Evolutionary conservation across 202 grass and related monocot species (phyloP), one percentile per base, ranked within the genome.

Genomic region (Carex arenaria): DNA sequence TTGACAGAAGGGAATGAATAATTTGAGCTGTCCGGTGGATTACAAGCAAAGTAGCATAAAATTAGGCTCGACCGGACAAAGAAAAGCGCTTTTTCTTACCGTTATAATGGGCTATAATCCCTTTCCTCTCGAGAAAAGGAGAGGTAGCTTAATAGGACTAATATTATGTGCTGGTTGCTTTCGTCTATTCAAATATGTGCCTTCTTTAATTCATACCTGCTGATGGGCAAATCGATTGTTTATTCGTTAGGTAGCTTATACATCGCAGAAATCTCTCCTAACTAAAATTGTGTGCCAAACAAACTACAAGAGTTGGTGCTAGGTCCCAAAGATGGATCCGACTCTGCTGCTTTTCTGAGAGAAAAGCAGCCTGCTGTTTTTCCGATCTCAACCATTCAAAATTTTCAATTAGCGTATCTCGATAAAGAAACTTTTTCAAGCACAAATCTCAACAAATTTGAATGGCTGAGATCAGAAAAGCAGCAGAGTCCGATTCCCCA

Each of bases 221-320:
- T 69, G 23, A 69, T 36, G 62, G 19, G 51, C 23, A 54, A 53
- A 54, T 12, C 80, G 5, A 82, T 54, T 32, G 7, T 54, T 53
- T 82, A 82, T 55, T 69, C 45, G 38, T 82, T 69, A 82, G 80
- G 64, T 82, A 67, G 61, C 43, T 82, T 56, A 55, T 69, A 14
- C 15, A 53, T 54, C 51, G 18, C 80, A 53, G 31, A 82, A 69
- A 54, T 67, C 43, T 69, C 64, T 82, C 80, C 80, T 3, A 82
- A 36, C 52, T 77, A 38, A 55, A 34, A 69, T 82, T 82, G 60
- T 82, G 28, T 20, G 38, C 60, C 60, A 81, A 81, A 81, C 61
- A 81, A 32, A 81, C 61, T 66, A 81, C 78, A 81, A 26, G 42
- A 49, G 61, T 81, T 63, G 42, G 59, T 81, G 78, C 78, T 26